These are phyloP conservation scores for Furcasterigmium furcatum DNA, from an alignment of 2,329 filamentous ascomycete species.

Conservation along the genomic window DNA sequence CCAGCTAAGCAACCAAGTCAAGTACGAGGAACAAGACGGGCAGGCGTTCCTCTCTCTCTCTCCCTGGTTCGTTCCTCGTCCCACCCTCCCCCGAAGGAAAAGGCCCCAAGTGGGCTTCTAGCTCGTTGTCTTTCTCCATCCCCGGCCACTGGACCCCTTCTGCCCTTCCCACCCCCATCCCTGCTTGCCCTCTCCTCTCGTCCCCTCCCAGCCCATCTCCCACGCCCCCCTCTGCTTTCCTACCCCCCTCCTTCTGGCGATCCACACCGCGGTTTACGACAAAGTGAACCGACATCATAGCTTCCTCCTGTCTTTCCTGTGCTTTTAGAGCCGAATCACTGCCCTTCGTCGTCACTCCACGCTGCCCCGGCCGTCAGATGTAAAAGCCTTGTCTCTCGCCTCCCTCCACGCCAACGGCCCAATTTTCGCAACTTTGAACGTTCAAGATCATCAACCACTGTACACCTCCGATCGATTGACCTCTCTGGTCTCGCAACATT, in stretches of 20 bases:
- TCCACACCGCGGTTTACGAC: constrained; percentile 10
- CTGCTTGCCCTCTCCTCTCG: not conserved
- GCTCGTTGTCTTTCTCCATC: no score
- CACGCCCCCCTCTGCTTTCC: not conserved
- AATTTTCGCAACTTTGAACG: constrained; percentile 8
- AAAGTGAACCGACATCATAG: constrained; percentile 15
- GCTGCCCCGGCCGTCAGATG: constrained; percentile 9
- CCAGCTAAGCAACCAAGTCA: no score
- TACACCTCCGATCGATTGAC: not conserved
- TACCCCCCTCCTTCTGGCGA: constrained; percentile 7
- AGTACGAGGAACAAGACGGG: no score
- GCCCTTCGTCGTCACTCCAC: constrained; percentile 6
- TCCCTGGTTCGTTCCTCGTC: no score
- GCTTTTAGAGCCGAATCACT: constrained; percentile 1
- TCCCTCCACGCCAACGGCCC: constrained; percentile 8
- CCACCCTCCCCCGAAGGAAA: no score
- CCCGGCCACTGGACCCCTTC: not conserved
- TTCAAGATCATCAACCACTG: constrained; percentile 14
- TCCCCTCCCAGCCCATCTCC: constrained; percentile 1
- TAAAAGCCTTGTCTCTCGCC: constrained; percentile 16
- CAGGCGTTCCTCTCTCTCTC: no score
- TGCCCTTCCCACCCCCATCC: not conserved
- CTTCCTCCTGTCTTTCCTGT: constrained; percentile 12
- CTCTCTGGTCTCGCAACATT: not conserved
- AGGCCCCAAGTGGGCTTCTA: no score